phyloP scores from a whole-genome alignment of 768 basidiomycete genomes.

The Punctularia strigosozonata region DNA sequence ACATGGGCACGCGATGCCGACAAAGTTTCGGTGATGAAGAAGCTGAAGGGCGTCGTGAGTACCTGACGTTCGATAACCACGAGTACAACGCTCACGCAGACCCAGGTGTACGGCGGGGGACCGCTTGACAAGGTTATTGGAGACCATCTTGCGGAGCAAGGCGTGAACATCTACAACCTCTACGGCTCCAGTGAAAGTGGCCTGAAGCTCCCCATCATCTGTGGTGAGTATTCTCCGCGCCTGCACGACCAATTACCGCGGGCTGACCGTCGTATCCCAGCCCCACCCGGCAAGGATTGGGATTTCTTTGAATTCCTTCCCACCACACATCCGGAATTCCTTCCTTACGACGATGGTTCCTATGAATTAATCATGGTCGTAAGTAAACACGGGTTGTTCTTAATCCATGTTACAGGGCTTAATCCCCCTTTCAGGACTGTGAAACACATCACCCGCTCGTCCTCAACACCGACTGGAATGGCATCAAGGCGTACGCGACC shows the following conservation, averaged over 20 bases:
- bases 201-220: not conserved
- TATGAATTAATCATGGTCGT: constrained; percentile 3
- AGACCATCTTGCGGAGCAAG: constrained; percentile 11
- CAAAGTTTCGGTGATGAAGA: constrained; percentile 11
- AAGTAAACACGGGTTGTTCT: not conserved
- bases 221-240: too few relatives aligned
- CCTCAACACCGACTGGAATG: not conserved
- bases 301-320: not conserved
- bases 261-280: not conserved
- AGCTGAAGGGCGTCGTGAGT: constrained; percentile 12
- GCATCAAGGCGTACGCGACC: constrained; percentile 21
- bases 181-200: constrained; percentile 3
- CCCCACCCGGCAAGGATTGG: constrained; percentile 7
- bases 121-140: constrained; percentile 14
- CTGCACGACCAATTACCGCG: too few relatives aligned
- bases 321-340: not conserved
- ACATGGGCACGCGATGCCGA: constrained; percentile 12
- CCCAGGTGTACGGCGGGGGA: constrained; percentile 17
- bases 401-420: not conserved
- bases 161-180: constrained; percentile 9
- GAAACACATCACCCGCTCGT: not conserved
- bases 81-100: not conserved
- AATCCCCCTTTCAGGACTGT: not conserved
- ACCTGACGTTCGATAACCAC: not conserved
- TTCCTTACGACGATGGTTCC: not conserved